Evolutionary conservation across 495 filamentous ascomycete species (phyloP).

Genomic region (Xylaria flabelliformis): DNA sequence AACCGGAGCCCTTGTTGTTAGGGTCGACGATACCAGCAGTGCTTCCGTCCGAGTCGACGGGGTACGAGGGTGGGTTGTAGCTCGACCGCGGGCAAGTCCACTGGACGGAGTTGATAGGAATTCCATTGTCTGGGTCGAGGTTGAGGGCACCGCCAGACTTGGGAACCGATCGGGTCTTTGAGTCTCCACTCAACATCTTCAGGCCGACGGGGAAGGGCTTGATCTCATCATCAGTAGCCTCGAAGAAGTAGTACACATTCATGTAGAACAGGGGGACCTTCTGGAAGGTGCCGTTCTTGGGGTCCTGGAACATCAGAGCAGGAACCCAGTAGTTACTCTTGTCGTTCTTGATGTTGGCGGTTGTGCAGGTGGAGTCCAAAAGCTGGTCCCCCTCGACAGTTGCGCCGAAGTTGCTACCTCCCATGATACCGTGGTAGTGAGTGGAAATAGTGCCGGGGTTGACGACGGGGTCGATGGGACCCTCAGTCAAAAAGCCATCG

Average conservation of each 20-base stretch:
- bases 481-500: constrained; percentile 58
- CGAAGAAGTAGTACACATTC: constrained; percentile 75
- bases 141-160: constrained; percentile 40
- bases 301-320: constrained; percentile 65
- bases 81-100: constrained; percentile 53
- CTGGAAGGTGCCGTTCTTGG: constrained; percentile 67
- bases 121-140: constrained; percentile 49
- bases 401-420: constrained; percentile 73
- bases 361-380: constrained; percentile 67
- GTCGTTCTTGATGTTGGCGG: constrained; percentile 69
- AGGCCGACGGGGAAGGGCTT: constrained; percentile 71
- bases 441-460: constrained; percentile 61
- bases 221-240: constrained; percentile 63
- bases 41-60: constrained; percentile 51
- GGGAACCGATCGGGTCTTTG: constrained; percentile 53
- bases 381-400: constrained; percentile 64
- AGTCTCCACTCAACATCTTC: constrained; percentile 74
- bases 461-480: constrained; percentile 70
- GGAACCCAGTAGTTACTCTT: constrained; percentile 83
- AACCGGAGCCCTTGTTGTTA: constrained; percentile 54
- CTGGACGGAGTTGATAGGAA: constrained; percentile 51
- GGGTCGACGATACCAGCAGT: constrained; percentile 56
- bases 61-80: constrained; percentile 60
- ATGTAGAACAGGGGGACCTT: constrained; percentile 65
- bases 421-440: constrained; percentile 74